Evolutionary conservation across 306 rosid species (phyloP), one percentile per base, ranked within the genome.

Genomic region (Quercus suber): DNA sequence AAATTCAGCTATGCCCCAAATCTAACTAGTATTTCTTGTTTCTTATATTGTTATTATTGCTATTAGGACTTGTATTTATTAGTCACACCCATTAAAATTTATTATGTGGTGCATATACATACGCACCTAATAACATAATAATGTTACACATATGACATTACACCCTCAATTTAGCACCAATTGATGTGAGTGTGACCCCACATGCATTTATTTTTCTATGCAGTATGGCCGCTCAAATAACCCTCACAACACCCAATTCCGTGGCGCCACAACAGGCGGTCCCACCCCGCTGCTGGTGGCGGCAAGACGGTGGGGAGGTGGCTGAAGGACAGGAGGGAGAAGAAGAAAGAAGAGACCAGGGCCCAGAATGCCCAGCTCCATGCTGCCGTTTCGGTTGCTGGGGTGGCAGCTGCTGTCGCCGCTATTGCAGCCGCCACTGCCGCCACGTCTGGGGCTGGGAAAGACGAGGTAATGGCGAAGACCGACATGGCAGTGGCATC

Each of bases 291-390:
- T 1, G 68, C 85, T 0, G 78, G 85, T 0, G 88, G 97, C 0
- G 94, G 97, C 0, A 96, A 91, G 90, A 93, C 97, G 28, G 93
- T 94, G 0, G 98, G 98, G 4, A 83, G 98, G 83, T 94, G 98
- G 98, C 85, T 94, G 4, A 94, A 92, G 90, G 97, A 94, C 17
- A 76, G 98, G 83, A 94, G 72, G 84, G 98, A 94, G 90, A 94
- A 89, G 87, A 94, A 91, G 83, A 94, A 96, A 75, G 98, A 94
- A 78, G 97, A 94, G 69, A 79, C 92, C 19, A 80, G 98, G 79
- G 89, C 96, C 1, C 98, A 87, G 4, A 94, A 92, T 73, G 98
- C 98, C 2, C 93, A 94, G 87, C 90, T 94, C 33, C 98, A 94
- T 12, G 98, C 98, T 0, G 94, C 98, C 0, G 78, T 94, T 23